phyloP scores from a whole-genome alignment of 2,329 filamentous ascomycete genomes.

The Fonsecaea multimorphosa region DNA sequence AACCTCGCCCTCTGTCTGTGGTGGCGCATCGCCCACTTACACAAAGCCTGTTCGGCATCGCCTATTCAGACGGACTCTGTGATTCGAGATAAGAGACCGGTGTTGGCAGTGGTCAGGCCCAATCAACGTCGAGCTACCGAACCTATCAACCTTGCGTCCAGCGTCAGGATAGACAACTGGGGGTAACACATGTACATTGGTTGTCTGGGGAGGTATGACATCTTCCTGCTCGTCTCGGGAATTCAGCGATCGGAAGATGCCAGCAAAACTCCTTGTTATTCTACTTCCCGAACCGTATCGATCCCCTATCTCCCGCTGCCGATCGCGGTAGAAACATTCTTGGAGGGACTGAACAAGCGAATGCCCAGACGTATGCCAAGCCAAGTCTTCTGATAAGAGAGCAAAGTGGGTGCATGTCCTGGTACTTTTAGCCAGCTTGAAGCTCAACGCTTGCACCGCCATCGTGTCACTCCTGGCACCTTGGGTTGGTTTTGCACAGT shows the following conservation, averaged over 20 bases:
- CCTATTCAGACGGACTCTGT: not conserved
- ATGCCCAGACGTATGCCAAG: not conserved
- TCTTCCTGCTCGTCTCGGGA: not conserved
- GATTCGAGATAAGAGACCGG: slow-evolving; percentile 7
- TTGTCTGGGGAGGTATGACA: not conserved
- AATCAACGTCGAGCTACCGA: not conserved
- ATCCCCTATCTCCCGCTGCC: not conserved
- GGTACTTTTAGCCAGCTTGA: not conserved
- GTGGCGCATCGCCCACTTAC: not conserved
- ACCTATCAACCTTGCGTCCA: not conserved
- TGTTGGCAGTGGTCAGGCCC: not conserved
- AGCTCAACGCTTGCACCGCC: not conserved
- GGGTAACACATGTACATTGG: not conserved
- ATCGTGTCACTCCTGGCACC: not conserved
- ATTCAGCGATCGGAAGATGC: not conserved
- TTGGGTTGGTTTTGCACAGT: not conserved
- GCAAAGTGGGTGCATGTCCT: too few species aligned
- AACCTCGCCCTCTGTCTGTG: not conserved
- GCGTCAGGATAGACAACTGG: not conserved
- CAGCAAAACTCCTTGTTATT: not conserved
- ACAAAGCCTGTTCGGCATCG: not conserved
- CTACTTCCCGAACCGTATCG: not conserved
- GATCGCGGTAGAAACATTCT: not conserved
- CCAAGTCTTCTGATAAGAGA: not conserved
- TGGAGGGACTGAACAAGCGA: not conserved